phyloP scores from a whole-genome alignment of 1,284 basidiomycete genomes.

The Pseudozyma thailandica region DNA sequence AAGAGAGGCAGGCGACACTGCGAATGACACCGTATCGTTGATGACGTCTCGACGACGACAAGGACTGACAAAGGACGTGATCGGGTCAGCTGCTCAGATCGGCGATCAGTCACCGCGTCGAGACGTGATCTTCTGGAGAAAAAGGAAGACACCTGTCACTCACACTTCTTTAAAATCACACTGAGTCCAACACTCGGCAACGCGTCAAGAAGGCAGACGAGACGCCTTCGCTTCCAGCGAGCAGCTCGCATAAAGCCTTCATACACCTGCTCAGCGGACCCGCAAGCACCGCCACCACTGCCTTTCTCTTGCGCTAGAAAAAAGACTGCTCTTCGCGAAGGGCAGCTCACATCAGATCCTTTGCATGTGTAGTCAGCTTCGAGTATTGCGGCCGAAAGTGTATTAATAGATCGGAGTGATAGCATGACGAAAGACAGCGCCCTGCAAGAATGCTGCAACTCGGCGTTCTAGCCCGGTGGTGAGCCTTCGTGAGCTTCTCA shows the following conservation, averaged over 20 bases:
- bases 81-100: neutral
- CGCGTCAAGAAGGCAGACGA: slow-evolving; percentile 3
- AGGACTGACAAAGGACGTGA: neutral
- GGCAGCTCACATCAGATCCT: neutral
- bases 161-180: neutral
- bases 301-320: neutral
- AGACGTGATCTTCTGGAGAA: slow-evolving; percentile 8
- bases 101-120: neutral
- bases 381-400: neutral
- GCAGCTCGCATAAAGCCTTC: neutral
- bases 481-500: neutral
- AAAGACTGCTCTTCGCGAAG: too few relatives aligned
- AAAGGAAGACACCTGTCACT: neutral
- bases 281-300: neutral
- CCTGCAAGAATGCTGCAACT: slow-evolving; percentile 1
- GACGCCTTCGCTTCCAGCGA: neutral
- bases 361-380: neutral
- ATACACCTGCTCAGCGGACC: too few relatives aligned
- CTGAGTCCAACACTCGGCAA: slow-evolving; percentile 12
- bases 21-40: too few relatives aligned
- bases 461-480: neutral
- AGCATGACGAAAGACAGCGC: neutral
- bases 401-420: neutral
- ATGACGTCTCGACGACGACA: too few relatives aligned
- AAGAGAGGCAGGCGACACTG: too few relatives aligned